These are phyloP conservation scores for Hordeum pubiflorum DNA, from an alignment of 202 grass and related monocot species.

Conservation along the genomic window DNA sequence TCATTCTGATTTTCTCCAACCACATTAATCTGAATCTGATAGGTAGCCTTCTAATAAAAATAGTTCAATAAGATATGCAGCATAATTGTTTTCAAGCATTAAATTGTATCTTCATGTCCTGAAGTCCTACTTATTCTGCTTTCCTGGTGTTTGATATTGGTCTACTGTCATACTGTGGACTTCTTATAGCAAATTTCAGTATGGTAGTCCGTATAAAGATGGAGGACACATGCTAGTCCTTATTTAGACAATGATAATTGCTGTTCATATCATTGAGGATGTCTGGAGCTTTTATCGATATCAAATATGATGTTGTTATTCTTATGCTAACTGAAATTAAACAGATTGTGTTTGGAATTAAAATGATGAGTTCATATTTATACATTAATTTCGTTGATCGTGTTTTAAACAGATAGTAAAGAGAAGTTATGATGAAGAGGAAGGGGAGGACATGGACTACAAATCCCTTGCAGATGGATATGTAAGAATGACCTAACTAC, in stretches of 20 bases:
- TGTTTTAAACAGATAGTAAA: slow-evolving; percentile 37
- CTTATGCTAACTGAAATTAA: slow-evolving; percentile 9
- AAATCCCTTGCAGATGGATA: slow-evolving; percentile 73
- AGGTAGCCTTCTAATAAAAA: background rate
- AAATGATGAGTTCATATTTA: slow-evolving; percentile 20
- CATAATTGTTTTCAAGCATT: slow-evolving; percentile 4
- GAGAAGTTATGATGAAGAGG: slow-evolving; percentile 36
- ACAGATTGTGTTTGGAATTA: background rate
- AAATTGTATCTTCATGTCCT: background rate
- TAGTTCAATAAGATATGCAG: slow-evolving; percentile 11
- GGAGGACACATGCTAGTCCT: background rate
- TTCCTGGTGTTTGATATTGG: slow-evolving; percentile 4
- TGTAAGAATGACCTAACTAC: slow-evolving; percentile 45
- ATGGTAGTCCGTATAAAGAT: background rate
- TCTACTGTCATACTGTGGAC: background rate
- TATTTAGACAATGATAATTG: background rate
- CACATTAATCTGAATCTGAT: slow-evolving; percentile 23
- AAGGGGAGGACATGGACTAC: slow-evolving; percentile 59
- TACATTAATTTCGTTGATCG: slow-evolving; percentile 12
- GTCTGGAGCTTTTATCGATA: background rate
- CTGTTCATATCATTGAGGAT: background rate
- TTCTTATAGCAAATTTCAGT: slow-evolving; percentile 13
- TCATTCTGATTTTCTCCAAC: background rate
- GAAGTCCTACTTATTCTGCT: slow-evolving; percentile 1
- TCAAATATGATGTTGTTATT: background rate